Conservation (phyloP, 257 asterid genomes). For the Haberlea rhodopensis region DNA sequence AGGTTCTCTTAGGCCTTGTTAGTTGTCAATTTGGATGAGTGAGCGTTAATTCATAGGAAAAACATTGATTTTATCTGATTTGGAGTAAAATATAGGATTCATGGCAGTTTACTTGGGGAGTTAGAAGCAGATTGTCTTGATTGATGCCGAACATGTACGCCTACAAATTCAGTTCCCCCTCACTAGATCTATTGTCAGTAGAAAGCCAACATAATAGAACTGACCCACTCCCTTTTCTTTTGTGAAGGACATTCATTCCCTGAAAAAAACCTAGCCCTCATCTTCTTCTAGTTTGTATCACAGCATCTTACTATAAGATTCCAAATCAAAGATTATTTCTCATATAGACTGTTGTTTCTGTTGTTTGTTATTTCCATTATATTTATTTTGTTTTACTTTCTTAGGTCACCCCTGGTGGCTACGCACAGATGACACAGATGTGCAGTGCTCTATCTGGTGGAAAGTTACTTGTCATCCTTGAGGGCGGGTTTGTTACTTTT, state of each 20-base stretch:
- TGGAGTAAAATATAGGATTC: conserved; percentile 19
- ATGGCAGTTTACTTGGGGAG: not conserved
- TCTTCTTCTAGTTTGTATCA: not conserved
- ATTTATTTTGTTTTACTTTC: conserved; percentile 13
- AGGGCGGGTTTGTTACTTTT: conserved; percentile 84
- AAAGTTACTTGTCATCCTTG: conserved; percentile 90
- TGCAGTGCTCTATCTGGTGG: conserved; percentile 69
- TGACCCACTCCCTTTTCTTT: not conserved
- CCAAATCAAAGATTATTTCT: conserved; percentile 15
- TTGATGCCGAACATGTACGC: too few relatives aligned
- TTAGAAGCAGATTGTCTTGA: too few relatives aligned
- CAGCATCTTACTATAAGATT: not conserved
- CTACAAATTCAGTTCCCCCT: too few relatives aligned
- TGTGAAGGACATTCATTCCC: not conserved
- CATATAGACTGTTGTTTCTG: conserved; percentile 5
- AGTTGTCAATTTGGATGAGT: conserved; percentile 19
- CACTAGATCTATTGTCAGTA: not conserved
- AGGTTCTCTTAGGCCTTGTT: conserved; percentile 11
- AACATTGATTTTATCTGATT: conserved; percentile 1
- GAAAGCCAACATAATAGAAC: too few relatives aligned
- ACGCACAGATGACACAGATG: conserved; percentile 90
- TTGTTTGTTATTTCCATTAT: conserved; percentile 14
- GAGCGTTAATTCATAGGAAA: conserved; percentile 11
- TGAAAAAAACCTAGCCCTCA: not conserved
- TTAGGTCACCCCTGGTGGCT: conserved; percentile 89